These are phyloP conservation scores for Pleurotus sapidus DNA, from an alignment of 768 basidiomycete species.

Conservation along the genomic window DNA sequence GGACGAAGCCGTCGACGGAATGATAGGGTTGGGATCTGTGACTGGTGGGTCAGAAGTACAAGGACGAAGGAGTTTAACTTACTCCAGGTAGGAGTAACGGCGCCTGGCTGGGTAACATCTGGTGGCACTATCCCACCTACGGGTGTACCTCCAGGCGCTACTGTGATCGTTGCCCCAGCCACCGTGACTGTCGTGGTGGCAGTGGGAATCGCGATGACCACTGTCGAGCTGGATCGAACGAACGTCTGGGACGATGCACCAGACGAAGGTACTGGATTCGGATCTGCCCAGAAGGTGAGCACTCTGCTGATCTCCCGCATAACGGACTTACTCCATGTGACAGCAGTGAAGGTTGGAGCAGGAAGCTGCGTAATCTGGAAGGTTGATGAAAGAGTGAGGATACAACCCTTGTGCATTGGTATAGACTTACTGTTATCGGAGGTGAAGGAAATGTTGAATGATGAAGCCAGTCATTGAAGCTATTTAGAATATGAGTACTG, in stretches of 20 bases:
- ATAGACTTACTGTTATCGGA: neutral
- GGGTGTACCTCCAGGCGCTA: constrained; percentile 2
- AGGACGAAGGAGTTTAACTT: neutral
- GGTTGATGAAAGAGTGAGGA: too few species aligned
- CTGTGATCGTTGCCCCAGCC: neutral
- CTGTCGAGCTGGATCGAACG: neutral
- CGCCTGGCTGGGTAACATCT: neutral
- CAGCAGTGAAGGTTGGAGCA: neutral
- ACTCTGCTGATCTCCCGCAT: neutral
- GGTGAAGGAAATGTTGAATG: constrained; percentile 6
- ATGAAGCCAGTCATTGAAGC: constrained; percentile 14
- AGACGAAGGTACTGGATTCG: neutral
- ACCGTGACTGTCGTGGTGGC: neutral
- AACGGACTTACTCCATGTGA: constrained; percentile 9
- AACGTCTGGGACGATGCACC: neutral
- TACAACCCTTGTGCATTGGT: too few species aligned
- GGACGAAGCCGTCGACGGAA: neutral
- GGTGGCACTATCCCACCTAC: neutral
- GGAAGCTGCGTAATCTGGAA: constrained; percentile 1
- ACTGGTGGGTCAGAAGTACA: neutral
- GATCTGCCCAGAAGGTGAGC: neutral
- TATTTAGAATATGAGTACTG: neutral
- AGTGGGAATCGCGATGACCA: neutral
- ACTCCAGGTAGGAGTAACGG: constrained; percentile 1
- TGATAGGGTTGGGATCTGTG: neutral